These are phyloP conservation scores for Rhinocladiella similis DNA, from an alignment of 2,329 filamentous ascomycete genomes.

Conservation along the genomic window DNA sequence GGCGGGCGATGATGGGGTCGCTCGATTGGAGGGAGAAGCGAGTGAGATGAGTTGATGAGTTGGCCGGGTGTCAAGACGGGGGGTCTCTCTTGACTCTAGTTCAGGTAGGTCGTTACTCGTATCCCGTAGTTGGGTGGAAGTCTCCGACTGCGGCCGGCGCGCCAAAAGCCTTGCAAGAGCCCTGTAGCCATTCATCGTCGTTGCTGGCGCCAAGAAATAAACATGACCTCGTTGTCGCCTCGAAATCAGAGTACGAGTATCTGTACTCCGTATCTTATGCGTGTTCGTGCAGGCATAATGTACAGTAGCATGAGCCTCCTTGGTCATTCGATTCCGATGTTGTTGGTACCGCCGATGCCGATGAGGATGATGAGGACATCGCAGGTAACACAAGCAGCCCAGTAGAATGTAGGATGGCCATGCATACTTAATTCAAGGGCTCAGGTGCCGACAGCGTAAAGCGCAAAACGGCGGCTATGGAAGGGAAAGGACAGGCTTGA, in stretches of 20 bases:
- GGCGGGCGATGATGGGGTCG: background rate
- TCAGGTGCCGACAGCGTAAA: too few species aligned
- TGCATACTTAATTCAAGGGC: background rate
- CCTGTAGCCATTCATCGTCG: constrained; percentile 9
- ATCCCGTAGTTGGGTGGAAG: too few species aligned
- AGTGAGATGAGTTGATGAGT: constrained; percentile 1
- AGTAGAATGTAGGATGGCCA: background rate
- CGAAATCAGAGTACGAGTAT: background rate
- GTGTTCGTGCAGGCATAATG: background rate
- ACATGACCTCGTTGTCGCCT: constrained; percentile 19
- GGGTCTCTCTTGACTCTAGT: background rate
- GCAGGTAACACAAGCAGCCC: too few species aligned
- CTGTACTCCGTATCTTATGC: background rate
- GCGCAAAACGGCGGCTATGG: too few species aligned
- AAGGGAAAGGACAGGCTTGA: too few species aligned
- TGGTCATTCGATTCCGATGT: background rate
- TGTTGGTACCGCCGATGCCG: too few species aligned
- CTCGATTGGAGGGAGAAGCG: background rate
- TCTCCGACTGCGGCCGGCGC: too few species aligned
- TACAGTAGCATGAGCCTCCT: too few species aligned
- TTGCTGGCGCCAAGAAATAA: constrained; percentile 9
- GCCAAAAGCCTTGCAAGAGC: background rate
- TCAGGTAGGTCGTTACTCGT: too few species aligned
- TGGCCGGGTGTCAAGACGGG: background rate
- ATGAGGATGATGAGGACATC: too few species aligned